Base-by-base conservation (phyloP, 2,329 filamentous ascomycete genomes). In the Monilinia aucupariae region DNA sequence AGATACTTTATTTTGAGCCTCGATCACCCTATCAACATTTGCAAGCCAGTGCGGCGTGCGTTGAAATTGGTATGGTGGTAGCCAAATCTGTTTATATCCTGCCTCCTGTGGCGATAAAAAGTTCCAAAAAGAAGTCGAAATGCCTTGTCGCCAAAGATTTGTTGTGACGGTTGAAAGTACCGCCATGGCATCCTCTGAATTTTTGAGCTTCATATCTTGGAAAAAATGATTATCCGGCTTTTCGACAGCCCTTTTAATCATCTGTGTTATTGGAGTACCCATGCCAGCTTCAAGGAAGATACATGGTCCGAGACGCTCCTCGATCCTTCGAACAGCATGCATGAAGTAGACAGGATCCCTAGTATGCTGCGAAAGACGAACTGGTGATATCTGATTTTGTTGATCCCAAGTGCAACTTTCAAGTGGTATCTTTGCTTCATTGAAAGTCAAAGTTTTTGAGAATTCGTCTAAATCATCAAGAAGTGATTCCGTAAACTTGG, bases 51-150 rank as follows among this genome's bases (percentile, higher is more conserved):
- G 55, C 22, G 32, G 25, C 12, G 17, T 27, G 12, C 25, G 32
- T 9, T 59, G 43, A 30, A 59, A 59, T 45, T 59, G 55, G 9
- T 59, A 59, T 13, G 43, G 55, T 17, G 55, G 55, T 5, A 59
- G 7, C n/a, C 64, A 43, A 2, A 73, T 2, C 4, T 47, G 53
- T 2, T 50, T 50, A 45, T 70, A 73, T 0, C 67, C 58, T 1
- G n/a, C 13, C 41, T 56, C 68, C 59, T 75, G 69, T 3, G 34
- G 20, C 2, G 47, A 43, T 59, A 75, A 68, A 59, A 71, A 71
- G 0, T 66, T 63, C 75, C 75, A 77, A 65, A 70, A 75, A 25
- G 69, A 58, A 0, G 70, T 68, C 0, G n/a, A n/a, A 1, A 70
- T 25, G 2, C 74, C 72, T 5, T 58, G 25, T 22, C 64, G 69